Base-by-base conservation (phyloP, 306 rosid genomes). In the Echinosophora koreensis region DNA sequence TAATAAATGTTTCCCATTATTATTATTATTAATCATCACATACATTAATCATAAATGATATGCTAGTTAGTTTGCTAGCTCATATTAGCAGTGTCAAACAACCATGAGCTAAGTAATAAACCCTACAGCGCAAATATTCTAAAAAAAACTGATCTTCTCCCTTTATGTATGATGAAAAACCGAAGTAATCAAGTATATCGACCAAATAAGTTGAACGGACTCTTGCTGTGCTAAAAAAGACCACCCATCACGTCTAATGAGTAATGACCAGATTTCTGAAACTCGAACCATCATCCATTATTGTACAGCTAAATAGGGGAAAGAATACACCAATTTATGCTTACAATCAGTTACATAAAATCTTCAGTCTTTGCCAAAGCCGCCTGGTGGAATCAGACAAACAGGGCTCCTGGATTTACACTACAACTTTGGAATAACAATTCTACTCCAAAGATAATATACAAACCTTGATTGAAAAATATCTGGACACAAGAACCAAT, bases 381-480 rank as follows among this genome's bases (percentile, higher is more conserved):
- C 28, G 15, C 50, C 63, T 22, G 12, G 67, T 47, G 66, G 57
- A 60, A 71, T 54, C 80, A 62, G 72, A 69, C 77, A 69, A 15
- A 61, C 80, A 59, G 3, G 73, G 74, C 78, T 70, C 77, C 55
- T 39, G 65, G 76, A 67, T 77, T 71, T 78, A 88, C 69, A 76
- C 22, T 74, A 68, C 30, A 17, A 51, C 80, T 54, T 73, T 18
- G 6, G 66, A 79, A 88, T 74, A 65, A 57, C 37, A 80, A 85
- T 72, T 74, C 71, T 61, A 79, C 66, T 78, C 74, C 30, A 84
- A 55, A 82, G 61, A 74, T 71, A 72, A 83, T 83, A 71, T 86
- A 91, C 87, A 87, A 81, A 58, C 84, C 83, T 57, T 56, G 77
- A 62, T 57, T 63, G 42, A 2, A 5, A 55, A 56, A 69, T 38